These are phyloP conservation scores for Claviceps humidiphila DNA, from an alignment of 2,329 filamentous ascomycete species.

Conservation along the genomic window DNA sequence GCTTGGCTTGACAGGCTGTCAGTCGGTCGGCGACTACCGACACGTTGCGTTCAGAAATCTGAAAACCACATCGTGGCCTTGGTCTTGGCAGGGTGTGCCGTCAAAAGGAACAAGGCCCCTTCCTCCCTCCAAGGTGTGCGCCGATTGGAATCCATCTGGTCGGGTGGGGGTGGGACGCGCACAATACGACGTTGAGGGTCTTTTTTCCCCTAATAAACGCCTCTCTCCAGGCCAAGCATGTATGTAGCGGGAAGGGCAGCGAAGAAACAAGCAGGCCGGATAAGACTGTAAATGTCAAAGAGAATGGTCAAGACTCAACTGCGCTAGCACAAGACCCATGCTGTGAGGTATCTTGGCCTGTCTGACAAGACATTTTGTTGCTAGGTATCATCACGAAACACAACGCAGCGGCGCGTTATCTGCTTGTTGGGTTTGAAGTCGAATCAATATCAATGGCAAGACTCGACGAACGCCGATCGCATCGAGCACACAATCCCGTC, in stretches of 20 bases:
- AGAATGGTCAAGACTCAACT: no score
- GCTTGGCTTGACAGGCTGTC: background rate
- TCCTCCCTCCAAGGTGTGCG: background rate
- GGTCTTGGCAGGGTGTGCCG: background rate
- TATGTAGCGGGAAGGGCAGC: background rate
- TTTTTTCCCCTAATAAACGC: background rate
- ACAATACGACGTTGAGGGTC: slow-evolving; percentile 1
- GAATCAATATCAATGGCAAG: background rate
- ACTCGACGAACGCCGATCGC: background rate
- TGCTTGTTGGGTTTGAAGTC: background rate
- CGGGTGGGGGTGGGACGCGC: background rate
- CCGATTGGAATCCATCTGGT: background rate
- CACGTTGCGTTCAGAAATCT: slow-evolving; percentile 6
- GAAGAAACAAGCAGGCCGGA: background rate
- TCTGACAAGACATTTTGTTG: no score
- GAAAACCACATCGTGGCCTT: background rate
- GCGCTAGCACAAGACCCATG: no score
- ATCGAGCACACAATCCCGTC: background rate
- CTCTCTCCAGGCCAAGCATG: background rate
- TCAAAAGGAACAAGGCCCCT: background rate
- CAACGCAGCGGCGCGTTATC: no score
- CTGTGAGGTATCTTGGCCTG: no score
- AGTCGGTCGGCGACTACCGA: slow-evolving; percentile 5
- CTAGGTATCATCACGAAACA: no score
- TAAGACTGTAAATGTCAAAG: no score